Percentiles rank a stretch among this genome's conserved stretches.
phyloP scores from a whole-genome alignment of 495 filamentous ascomycete species.

The Venustampulla echinocandica region DNA sequence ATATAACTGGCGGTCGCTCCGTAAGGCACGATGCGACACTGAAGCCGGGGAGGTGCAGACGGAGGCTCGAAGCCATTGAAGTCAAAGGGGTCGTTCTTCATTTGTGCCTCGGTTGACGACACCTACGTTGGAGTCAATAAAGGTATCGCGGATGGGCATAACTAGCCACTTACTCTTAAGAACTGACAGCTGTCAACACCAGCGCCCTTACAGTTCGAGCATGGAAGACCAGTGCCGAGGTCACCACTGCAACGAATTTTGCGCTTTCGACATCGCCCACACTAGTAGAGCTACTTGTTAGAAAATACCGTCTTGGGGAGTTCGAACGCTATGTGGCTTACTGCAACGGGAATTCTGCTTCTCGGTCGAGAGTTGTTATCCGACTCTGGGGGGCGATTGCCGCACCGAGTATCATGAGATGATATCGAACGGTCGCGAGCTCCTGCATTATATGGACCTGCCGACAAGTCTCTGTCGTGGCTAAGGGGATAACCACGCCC shows the following conservation, averaged over 20 bases:
- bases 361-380: slow-evolving; percentile 25
- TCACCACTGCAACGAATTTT: slow-evolving; percentile 98
- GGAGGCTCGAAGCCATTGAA: slow-evolving; percentile 34
- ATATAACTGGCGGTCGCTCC: slow-evolving; percentile 22
- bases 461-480: slow-evolving; percentile 16
- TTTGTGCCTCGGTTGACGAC: slow-evolving; percentile 35
- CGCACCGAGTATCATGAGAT: slow-evolving; percentile 10
- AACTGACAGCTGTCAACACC: slow-evolving; percentile 67
- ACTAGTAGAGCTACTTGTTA: slow-evolving; percentile 56
- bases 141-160: not conserved
- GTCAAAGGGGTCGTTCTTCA: slow-evolving; percentile 29
- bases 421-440: slow-evolving; percentile 5
- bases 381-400: slow-evolving; percentile 13
- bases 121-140: slow-evolving; percentile 31
- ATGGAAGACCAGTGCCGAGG: slow-evolving; percentile 62
- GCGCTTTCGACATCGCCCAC: slow-evolving; percentile 79
- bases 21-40: slow-evolving; percentile 25
- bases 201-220: slow-evolving; percentile 72
- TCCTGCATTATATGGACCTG: slow-evolving; percentile 3
- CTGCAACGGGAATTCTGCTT: slow-evolving; percentile 60
- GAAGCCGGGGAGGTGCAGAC: slow-evolving; percentile 30
- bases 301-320: too few species aligned
- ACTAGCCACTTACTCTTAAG: slow-evolving; percentile 52
- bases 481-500: slow-evolving; percentile 15
- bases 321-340: slow-evolving; percentile 43